Conservation (phyloP, 257 asterid genomes). For the Coffea canephora region DNA sequence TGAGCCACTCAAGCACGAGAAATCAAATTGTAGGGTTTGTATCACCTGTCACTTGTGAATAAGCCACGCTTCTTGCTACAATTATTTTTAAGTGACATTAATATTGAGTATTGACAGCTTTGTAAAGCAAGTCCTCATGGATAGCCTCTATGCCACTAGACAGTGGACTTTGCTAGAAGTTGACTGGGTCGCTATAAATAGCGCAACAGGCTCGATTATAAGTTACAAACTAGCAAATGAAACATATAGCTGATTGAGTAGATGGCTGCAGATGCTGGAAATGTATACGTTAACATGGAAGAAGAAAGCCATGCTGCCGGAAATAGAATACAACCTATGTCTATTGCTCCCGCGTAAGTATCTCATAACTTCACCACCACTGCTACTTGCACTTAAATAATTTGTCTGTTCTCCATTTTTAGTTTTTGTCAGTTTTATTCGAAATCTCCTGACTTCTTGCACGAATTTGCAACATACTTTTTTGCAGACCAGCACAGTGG, state of each 20-base stretch:
- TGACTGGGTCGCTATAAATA: constrained; percentile 10
- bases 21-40: background rate
- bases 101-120: too few species aligned
- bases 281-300: constrained; percentile 28
- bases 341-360: constrained; percentile 41
- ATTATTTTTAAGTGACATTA: too few species aligned
- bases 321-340: constrained; percentile 38
- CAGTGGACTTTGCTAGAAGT: background rate
- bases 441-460: background rate
- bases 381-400: background rate
- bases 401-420: background rate
- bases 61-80: too few species aligned
- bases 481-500: constrained; percentile 31
- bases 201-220: background rate
- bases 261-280: constrained; percentile 40
- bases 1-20: background rate
- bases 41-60: background rate
- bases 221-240: background rate
- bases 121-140: background rate
- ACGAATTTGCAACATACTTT: background rate
- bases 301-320: constrained; percentile 44
- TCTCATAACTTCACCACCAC: background rate
- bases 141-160: background rate
- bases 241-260: background rate
- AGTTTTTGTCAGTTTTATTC: background rate